Conservation (phyloP, 805 yeast species). For the Barnettozyma californica region DNA sequence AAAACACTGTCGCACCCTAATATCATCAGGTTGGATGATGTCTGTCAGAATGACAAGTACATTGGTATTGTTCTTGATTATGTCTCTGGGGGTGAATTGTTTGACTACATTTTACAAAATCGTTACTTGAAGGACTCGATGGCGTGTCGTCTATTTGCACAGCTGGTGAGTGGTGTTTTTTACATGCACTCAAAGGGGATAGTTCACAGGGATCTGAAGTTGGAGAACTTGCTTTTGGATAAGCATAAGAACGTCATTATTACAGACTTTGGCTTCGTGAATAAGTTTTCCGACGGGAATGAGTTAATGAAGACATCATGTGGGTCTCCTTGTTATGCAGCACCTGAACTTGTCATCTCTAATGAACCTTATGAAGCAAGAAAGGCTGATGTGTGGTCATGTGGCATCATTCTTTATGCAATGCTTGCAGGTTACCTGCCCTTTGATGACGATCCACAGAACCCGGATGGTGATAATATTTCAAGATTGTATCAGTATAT, state of each 20-base stretch:
- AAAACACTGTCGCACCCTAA: conserved; percentile 88
- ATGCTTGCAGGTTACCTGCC: conserved; percentile 97
- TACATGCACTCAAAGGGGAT: conserved; percentile 69
- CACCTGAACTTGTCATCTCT: conserved; percentile 91
- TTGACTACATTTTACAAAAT: conserved; percentile 84
- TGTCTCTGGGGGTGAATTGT: conserved; percentile 96
- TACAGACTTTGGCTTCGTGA: conserved; percentile 86
- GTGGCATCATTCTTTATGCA: conserved; percentile 92
- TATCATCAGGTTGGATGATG: conserved; percentile 87
- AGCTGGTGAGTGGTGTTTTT: conserved; percentile 87
- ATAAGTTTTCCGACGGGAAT: conserved; percentile 54
- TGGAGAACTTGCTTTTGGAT: conserved; percentile 60
- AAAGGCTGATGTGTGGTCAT: conserved; percentile 95
- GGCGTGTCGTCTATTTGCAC: conserved; percentile 88
- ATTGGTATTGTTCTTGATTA: conserved; percentile 95
- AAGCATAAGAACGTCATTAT: conserved; percentile 56
- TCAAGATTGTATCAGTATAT: conserved; percentile 87
- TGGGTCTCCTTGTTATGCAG: conserved; percentile 98
- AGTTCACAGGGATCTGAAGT: conserved; percentile 69
- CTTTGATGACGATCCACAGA: conserved; percentile 94
- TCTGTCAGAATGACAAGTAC: conserved; percentile 87
- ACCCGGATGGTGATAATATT: conserved; percentile 94
- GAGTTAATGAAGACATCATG: conserved; percentile 93
- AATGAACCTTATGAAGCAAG: conserved; percentile 85
- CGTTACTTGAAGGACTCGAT: conserved; percentile 80